A percentile compares a stretch with the other conserved stretches of the same genome.
Conservation (phyloP, 192 early-diverging fungal genomes). For the Rhizophagus sp. region DNA sequence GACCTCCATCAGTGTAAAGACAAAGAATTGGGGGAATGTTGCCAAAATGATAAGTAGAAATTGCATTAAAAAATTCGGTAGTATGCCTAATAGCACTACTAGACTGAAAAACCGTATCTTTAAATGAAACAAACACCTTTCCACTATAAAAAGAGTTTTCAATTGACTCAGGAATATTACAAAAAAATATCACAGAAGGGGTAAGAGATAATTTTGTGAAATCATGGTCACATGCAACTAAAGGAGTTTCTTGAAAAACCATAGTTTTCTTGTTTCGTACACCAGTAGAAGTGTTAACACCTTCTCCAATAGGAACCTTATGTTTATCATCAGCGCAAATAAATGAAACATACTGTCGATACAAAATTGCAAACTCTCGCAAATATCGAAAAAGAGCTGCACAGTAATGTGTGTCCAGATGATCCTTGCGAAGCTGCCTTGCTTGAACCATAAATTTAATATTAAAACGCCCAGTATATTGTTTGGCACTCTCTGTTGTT, state of each 20-base stretch:
- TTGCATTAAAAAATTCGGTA: not conserved
- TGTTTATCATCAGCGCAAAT: not conserved
- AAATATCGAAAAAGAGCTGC: not conserved
- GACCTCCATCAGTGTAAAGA: not conserved
- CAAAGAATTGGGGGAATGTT: not conserved
- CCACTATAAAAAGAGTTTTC: not conserved
- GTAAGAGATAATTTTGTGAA: constrained; percentile 2
- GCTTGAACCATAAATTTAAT: constrained; percentile 1
- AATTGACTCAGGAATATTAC: not conserved
- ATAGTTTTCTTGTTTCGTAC: not conserved
- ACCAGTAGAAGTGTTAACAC: not conserved
- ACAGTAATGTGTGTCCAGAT: not conserved
- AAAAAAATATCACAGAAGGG: not conserved
- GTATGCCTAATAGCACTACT: not conserved
- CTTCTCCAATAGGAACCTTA: not conserved
- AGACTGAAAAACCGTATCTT: not conserved
- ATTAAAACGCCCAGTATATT: not conserved
- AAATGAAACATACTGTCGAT: not conserved
- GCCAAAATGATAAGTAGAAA: not conserved
- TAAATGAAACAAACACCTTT: constrained; percentile 5
- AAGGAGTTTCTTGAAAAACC: not conserved
- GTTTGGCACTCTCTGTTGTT: not conserved
- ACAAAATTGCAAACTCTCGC: not conserved
- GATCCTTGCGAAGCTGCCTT: not conserved
- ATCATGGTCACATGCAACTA: not conserved